phyloP scores from a whole-genome alignment of 2,329 filamentous ascomycete genomes.

The Aspergillus sp. region DNA sequence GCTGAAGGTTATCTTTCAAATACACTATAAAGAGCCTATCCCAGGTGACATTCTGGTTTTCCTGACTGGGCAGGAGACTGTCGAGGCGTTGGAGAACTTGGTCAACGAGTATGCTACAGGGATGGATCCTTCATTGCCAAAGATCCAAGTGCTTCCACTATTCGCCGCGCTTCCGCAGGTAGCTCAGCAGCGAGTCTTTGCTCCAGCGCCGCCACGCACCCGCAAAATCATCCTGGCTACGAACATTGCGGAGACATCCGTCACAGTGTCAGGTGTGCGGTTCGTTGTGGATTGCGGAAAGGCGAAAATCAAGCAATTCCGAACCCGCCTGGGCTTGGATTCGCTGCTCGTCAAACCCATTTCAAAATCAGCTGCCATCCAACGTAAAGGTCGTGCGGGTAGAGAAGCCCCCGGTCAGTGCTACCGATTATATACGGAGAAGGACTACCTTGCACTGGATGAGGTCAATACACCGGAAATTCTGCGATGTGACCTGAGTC shows the following conservation, averaged over 20 bases:
- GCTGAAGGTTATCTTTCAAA: constrained; percentile 77
- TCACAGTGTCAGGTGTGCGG: constrained; percentile 89
- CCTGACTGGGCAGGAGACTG: constrained; percentile 87
- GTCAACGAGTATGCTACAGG: constrained; percentile 76
- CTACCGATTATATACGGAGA: constrained; percentile 82
- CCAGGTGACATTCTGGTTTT: constrained; percentile 94
- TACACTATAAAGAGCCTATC: constrained; percentile 84
- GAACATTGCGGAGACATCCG: constrained; percentile 98
- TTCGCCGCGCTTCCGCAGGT: constrained; percentile 88
- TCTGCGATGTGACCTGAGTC: constrained; percentile 80
- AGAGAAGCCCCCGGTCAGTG: constrained; percentile 90
- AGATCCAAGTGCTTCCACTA: constrained; percentile 70
- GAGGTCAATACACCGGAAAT: constrained; percentile 85
- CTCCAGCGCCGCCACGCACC: constrained; percentile 69
- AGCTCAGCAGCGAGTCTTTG: constrained; percentile 83
- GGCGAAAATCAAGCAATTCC: constrained; percentile 90
- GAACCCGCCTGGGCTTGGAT: constrained; percentile 79
- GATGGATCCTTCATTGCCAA: constrained; percentile 71
- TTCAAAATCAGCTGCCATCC: constrained; percentile 88
- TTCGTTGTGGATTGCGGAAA: constrained; percentile 93
- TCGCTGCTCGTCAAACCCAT: constrained; percentile 88
- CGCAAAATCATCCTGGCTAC: constrained; percentile 90
- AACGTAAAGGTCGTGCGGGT: constrained; percentile 86
- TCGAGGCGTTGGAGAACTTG: constrained; percentile 76
- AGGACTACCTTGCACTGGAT: constrained; percentile 67